phyloP scores from a whole-genome alignment of 2,329 filamentous ascomycete species.

The Pseudogymnoascus pannorum region DNA sequence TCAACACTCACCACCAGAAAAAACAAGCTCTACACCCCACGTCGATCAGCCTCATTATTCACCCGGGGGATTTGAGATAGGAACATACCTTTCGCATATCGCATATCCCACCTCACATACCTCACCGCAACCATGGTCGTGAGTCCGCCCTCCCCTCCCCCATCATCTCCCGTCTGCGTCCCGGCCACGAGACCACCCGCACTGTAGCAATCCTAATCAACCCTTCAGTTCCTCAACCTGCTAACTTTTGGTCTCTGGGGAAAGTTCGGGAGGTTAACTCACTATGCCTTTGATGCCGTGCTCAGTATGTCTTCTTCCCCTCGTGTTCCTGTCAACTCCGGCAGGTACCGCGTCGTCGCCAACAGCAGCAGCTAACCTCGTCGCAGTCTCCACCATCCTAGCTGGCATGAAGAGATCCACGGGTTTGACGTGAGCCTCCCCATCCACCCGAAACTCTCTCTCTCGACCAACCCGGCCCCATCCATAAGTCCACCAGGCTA shows the following conservation, averaged over 20 bases:
- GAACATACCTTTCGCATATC: not conserved
- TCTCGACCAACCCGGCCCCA: not conserved
- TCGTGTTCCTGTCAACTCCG: too few species aligned
- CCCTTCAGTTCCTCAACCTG: slow-evolving; percentile 53
- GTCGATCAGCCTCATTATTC: not conserved
- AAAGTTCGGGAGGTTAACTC: slow-evolving; percentile 86
- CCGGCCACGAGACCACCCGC: not conserved
- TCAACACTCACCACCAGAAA: not conserved
- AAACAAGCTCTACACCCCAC: not conserved
- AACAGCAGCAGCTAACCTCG: slow-evolving; percentile 19
- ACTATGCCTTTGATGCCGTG: slow-evolving; percentile 95
- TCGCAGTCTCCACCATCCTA: slow-evolving; percentile 85
- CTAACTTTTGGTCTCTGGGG: slow-evolving; percentile 61
- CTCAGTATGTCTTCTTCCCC: slow-evolving; percentile 66
- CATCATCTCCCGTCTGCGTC: slow-evolving; percentile 12
- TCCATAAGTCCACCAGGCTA: not conserved
- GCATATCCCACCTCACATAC: not conserved
- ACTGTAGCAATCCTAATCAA: slow-evolving; percentile 29
- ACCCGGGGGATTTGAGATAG: not conserved
- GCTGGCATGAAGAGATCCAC: slow-evolving; percentile 97
- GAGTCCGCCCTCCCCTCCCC: slow-evolving; percentile 20
- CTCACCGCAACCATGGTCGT: slow-evolving; percentile 33
- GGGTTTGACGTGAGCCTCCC: slow-evolving; percentile 79
- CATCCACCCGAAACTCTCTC: slow-evolving; percentile 11
- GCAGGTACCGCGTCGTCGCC: too few species aligned